Base-by-base conservation (phyloP, 108 stramenopile genomes). In the Nannochloropsis gaditana region DNA sequence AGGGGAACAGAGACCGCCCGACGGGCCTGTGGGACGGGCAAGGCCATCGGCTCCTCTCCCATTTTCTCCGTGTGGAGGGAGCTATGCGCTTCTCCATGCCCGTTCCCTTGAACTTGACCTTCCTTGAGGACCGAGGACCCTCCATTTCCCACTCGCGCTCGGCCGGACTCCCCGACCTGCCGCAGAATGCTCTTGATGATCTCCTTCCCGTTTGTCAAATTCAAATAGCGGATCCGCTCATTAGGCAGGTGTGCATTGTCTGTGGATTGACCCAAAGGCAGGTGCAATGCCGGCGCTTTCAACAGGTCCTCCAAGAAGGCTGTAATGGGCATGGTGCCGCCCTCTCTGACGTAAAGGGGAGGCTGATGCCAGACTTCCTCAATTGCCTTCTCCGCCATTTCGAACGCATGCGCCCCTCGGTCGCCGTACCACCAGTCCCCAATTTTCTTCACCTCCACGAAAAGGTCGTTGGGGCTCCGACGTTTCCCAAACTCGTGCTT, bases 291-390 rank as follows among this genome's bases (percentile, higher is more conserved):
- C 59, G 59, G 59, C 59, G 59, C 59, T n/a, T 73, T 73, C 19
- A 73, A n/a, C 59, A 73, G n/a, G 59, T 73, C 59, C 59, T 73
- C 59, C 59, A 73, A 73, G 59, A 73, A 73, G 59, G 59, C 59
- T n/a, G 59, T 73, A n/a, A 73, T 73, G 59, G 59, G 59, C 59
- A 73, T 73, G 19, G 59, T 73, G 19, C 59, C 59, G 15, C 59
- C 59, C 59, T 73, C 59, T n/a, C 59, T 73, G 19, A 73, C 59
- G 8, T 73, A 73, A 15, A 73, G 59, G 19, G 59, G 59, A n/a
- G 59, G 59, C 8, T 73, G 59, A 15, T n/a, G 19, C 59, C 59
- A 73, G 19, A 73, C 59, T n/a, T 73, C 59, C 59, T 73, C 59
- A 73, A 73, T 73, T 2, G 59, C 59, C 59, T n/a, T 73, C 59